These are phyloP conservation scores for Eimeria maxima DNA, from an alignment of 169 alveolate species.

Conservation along the genomic window DNA sequence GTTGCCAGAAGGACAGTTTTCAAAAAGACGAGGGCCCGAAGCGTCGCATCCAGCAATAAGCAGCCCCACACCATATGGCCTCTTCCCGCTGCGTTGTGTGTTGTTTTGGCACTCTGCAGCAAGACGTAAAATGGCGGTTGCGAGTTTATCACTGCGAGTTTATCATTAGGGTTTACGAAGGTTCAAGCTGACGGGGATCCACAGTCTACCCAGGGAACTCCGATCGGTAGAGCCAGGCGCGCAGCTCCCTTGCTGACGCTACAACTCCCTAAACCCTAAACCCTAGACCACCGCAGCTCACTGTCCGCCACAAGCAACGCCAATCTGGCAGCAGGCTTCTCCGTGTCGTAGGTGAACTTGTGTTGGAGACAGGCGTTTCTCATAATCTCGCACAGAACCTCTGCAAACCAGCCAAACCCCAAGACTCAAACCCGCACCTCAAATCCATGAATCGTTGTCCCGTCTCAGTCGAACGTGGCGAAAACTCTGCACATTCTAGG, in stretches of 20 bases:
- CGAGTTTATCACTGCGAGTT: not conserved
- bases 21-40: slow-evolving; percentile 96
- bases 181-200: not conserved
- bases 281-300: slow-evolving; percentile 78
- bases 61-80: slow-evolving; percentile 99
- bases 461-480: not conserved
- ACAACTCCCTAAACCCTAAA: slow-evolving; percentile 40
- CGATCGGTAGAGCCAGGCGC: not conserved
- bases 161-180: slow-evolving; percentile 21
- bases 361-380: slow-evolving; percentile 97
- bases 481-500: not conserved
- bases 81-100: slow-evolving; percentile 97
- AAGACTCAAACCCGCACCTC: slow-evolving; percentile 37
- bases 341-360: slow-evolving; percentile 96
- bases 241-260: not conserved
- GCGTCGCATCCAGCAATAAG: slow-evolving; percentile 88
- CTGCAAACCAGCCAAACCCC: slow-evolving; percentile 82
- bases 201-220: not conserved
- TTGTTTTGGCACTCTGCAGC: slow-evolving; percentile 95
- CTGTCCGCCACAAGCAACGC: slow-evolving; percentile 96
- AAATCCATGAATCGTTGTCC: not conserved
- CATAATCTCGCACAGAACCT: slow-evolving; percentile 91
- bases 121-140: slow-evolving; percentile 5
- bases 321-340: slow-evolving; percentile 95
- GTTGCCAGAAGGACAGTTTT: slow-evolving; percentile 98